Evolutionary conservation across 2,329 filamentous ascomycete genomes (phyloP), one percentile per base, ranked within the genome.

Genomic region (Fusarium illudens): DNA sequence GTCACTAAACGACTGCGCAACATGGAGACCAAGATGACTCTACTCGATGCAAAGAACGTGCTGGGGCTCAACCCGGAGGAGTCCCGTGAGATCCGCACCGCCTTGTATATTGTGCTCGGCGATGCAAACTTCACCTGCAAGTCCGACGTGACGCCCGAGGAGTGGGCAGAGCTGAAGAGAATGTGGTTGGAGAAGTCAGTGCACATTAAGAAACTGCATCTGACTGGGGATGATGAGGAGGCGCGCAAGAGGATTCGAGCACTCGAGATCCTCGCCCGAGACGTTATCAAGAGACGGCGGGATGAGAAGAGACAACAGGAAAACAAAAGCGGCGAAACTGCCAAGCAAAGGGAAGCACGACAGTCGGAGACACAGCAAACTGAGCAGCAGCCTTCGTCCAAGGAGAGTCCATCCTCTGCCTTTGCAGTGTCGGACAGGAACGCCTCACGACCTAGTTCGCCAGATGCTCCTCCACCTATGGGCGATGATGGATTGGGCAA

Each of bases 1-100:
- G 91, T 95, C 29, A 94, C 92, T 1, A 96, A 96, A 79, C 84
- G 91, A 19, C 89, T 94, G 83, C 87, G 92, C 17, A 72, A 87
- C 82, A 12, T 88, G 60, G 86, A 89, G 50, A 84, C 83, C 32
- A 83, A 86, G n/a, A 89, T 95, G 85, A 90, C 88, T 1, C 86
- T 95, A 44, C 85, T 88, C 2, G 90, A 94, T 61, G 92, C 91
- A 5, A 94, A 93, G 76, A 92, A 91, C 15, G 70, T 79, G 2
- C 74, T 85, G 12, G 80, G 80, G 0, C 63, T 84, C 36, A 82
- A 84, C 59, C 83, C 83, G 0, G 75, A 78, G 34, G 72, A 83
- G 69, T 76, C 78, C 4, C 87, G 92, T 27, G 84, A 87, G 46
- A 82, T 93, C 44, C 87, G 92, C 15, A 84, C 86, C 54, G 83